These are phyloP conservation scores for Yamadazyma takamatsuzukensis DNA, from an alignment of 805 yeast genomes.

Conservation along the genomic window DNA sequence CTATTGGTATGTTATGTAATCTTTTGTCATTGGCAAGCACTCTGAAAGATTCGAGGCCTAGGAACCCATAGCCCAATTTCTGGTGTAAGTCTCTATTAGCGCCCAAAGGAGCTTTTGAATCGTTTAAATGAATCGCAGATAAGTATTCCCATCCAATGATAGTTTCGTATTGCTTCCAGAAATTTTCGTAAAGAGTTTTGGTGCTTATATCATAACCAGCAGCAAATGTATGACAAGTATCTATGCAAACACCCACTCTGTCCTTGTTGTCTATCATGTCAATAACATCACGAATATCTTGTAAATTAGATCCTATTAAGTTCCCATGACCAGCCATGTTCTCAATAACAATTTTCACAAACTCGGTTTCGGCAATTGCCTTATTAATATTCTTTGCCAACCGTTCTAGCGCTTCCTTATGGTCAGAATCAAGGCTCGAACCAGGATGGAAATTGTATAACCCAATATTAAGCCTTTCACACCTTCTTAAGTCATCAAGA, in stretches of 20 bases:
- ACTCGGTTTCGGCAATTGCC: constrained; percentile 68
- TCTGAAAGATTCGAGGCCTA: constrained; percentile 84
- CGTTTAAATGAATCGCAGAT: constrained; percentile 83
- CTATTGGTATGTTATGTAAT: constrained; percentile 66
- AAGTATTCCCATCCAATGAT: constrained; percentile 73
- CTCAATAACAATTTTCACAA: constrained; percentile 86
- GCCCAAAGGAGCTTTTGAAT: constrained; percentile 89
- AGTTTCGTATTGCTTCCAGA: constrained; percentile 75
- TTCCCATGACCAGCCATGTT: constrained; percentile 98
- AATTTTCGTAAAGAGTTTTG: constrained; percentile 51
- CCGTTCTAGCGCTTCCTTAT: constrained; percentile 56
- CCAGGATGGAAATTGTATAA: constrained; percentile 93
- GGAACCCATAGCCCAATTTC: constrained; percentile 80
- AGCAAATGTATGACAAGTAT: constrained; percentile 94
- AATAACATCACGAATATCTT: constrained; percentile 74
- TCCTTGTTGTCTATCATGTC: constrained; percentile 72
- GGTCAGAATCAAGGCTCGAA: constrained; percentile 70
- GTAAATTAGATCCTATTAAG: constrained; percentile 75
- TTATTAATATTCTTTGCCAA: constrained; percentile 77
- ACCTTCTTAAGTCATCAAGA: constrained; percentile 80
- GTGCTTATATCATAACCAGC: constrained; percentile 89
- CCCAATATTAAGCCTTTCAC: constrained; percentile 83
- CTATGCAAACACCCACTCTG: constrained; percentile 93
- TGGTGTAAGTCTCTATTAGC: constrained; percentile 92
- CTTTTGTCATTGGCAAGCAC: constrained; percentile 65